Percentiles rank a stretch among this genome's conserved stretches.
Evolutionary conservation across 257 asterid species (phyloP).

Genomic region (Solanum rostratum): DNA sequence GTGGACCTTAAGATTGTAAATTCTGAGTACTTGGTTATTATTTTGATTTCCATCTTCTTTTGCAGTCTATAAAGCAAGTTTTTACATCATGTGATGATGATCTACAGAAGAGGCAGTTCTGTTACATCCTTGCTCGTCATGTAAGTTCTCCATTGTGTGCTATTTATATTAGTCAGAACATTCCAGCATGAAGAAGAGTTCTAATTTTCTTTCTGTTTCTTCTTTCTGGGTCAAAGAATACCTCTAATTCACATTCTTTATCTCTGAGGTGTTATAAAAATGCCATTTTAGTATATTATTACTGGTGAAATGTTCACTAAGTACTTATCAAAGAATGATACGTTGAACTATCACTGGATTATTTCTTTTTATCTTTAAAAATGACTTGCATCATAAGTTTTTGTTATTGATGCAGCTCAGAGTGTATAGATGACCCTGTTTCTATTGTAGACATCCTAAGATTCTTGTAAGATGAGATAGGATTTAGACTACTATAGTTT

Average conservation of each 20-base stretch:
- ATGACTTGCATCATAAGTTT: background rate
- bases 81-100: conserved; percentile 48
- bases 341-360: background rate
- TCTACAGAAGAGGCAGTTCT: conserved; percentile 55
- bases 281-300: background rate
- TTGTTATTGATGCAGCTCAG: background rate
- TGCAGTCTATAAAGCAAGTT: conserved; percentile 63
- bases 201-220: background rate
- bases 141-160: conserved; percentile 32
- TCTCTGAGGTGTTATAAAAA: background rate
- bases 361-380: background rate
- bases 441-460: background rate
- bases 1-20: background rate
- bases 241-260: background rate
- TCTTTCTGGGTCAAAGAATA: background rate
- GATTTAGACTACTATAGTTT: background rate
- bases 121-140: conserved; percentile 87
- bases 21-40: background rate
- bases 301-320: background rate
- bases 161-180: background rate
- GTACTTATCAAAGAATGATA: background rate
- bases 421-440: background rate
- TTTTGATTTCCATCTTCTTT: background rate
- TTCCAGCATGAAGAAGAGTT: background rate
- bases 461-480: background rate